Evolutionary conservation across 129 eudicot genomes (phyloP), one percentile per base, ranked within the genome.

Genomic region (Sambucus nigra): DNA sequence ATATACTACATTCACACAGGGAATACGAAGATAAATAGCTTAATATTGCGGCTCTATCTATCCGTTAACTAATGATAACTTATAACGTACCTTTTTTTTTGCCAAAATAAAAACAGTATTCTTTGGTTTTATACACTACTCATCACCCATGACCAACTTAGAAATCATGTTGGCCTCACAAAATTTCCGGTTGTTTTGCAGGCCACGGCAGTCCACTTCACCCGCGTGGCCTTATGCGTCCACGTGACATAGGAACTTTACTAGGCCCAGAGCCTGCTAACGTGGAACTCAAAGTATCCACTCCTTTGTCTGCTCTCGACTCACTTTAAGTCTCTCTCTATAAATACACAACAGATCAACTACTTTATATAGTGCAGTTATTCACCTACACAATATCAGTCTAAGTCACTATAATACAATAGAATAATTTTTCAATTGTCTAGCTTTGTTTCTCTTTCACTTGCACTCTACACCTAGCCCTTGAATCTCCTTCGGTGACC

Each of bases 211-310:
- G 9, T 19, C 29, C 48, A 11, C 19, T 42, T 15, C 16, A 19
- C 10, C 12, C 16, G 48, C 16, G 48, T 42, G 48, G 48, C 1
- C 26, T 1, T 24, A 1, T 13, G 57, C 17, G 35, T 26, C 21
- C 56, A 51, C 31, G 18, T 25, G 22, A 14, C 8, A 7, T 19
- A n/a, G 7, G 46, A 40, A 3, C 7, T 35, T 70, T 70, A 70
- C 61, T 61, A 61, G 76, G 65, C 76, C 73, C 60, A 38, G 11
- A 39, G 26, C 2, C n/a, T 20, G 6, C 12, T 25, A n/a, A 66
- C 94, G 94, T 84, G 94, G 88, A 73, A 55, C 61, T 24, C 21
- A 26, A 64, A 70, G 19, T 76, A 68, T 68, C 94, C 94, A 80
- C 67, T 65, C 48, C 3, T 63, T 60, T 64, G 62, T 63, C 61